phyloP scores from a whole-genome alignment of 768 basidiomycete species.

The Terana coerulea region DNA sequence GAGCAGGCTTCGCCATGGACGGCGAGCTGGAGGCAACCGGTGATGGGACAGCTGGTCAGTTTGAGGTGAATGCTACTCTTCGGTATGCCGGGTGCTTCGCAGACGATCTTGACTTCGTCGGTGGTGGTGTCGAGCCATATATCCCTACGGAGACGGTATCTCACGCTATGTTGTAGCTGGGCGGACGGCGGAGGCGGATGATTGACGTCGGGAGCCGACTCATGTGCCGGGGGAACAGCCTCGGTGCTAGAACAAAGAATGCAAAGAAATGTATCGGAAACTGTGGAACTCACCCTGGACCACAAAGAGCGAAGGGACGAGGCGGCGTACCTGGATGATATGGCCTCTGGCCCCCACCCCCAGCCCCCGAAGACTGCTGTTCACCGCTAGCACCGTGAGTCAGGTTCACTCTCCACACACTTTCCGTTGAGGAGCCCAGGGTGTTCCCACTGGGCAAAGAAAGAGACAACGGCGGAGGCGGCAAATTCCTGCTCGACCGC shows the following conservation, averaged over 20 bases:
- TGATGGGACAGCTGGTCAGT: conserved; percentile 58
- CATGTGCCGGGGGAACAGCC: neutral
- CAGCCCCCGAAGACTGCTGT: conserved; percentile 5
- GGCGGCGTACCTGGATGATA: conserved; percentile 14
- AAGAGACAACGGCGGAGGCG: neutral
- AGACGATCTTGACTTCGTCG: conserved; percentile 50
- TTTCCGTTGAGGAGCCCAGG: conserved; percentile 8
- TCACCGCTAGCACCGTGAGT: neutral
- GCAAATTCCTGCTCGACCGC: conserved; percentile 4
- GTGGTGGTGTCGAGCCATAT: conserved; percentile 51
- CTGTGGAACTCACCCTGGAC: conserved; percentile 11
- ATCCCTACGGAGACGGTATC: conserved; percentile 52
- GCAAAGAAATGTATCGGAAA: conserved; percentile 1
- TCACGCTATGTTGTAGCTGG: conserved; percentile 22
- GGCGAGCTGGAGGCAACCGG: conserved; percentile 57
- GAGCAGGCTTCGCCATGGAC: conserved; percentile 46
- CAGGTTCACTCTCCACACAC: conserved; percentile 11
- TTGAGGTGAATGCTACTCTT: conserved; percentile 53
- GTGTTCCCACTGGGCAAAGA: neutral
- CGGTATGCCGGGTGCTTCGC: conserved; percentile 69
- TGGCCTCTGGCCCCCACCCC: neutral
- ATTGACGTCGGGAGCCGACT: neutral
- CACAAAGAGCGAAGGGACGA: neutral
- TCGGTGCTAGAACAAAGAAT: neutral
- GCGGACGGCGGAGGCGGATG: conserved; percentile 42